Evolutionary conservation across 352 stramenopile species (phyloP).

Genomic region (Pythium coloratum): DNA sequence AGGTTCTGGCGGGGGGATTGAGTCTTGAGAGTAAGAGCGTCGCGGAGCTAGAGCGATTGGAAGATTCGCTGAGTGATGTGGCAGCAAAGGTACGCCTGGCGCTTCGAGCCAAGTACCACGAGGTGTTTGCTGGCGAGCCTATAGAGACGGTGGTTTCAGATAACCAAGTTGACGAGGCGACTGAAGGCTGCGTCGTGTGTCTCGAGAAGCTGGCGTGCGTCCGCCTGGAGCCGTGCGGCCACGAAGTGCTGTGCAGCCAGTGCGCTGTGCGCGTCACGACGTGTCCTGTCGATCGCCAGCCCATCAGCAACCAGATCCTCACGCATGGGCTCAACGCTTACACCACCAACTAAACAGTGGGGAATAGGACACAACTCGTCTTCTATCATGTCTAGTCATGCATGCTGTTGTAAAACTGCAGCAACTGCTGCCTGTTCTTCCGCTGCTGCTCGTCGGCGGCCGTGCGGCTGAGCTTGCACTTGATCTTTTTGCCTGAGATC

Average conservation of each 20-base stretch:
- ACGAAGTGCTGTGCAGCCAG: slow-evolving; percentile 58
- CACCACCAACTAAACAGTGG: background rate
- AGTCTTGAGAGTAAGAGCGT: slow-evolving; percentile 22
- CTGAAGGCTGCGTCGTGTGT: slow-evolving; percentile 49
- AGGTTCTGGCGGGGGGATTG: slow-evolving; percentile 17
- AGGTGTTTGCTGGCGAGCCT: background rate
- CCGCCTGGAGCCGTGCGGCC: slow-evolving; percentile 54
- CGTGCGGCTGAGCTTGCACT: slow-evolving; percentile 67
- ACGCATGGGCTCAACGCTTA: slow-evolving; percentile 63
- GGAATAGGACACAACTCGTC: slow-evolving; percentile 4
- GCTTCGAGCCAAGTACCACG: slow-evolving; percentile 25
- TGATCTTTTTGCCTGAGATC: slow-evolving; percentile 88
- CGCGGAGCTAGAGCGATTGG: slow-evolving; percentile 24
- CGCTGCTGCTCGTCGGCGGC: slow-evolving; percentile 60
- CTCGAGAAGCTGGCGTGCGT: slow-evolving; percentile 47
- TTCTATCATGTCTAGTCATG: slow-evolving; percentile 52
- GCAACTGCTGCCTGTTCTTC: slow-evolving; percentile 73
- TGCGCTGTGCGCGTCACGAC: slow-evolving; percentile 50
- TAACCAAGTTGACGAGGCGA: slow-evolving; percentile 1
- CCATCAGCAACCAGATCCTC: slow-evolving; percentile 63
- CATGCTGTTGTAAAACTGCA: slow-evolving; percentile 89
- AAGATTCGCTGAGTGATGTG: slow-evolving; percentile 10
- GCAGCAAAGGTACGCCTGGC: slow-evolving; percentile 10
- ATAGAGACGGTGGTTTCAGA: too few species aligned
- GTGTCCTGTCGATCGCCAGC: slow-evolving; percentile 61